Percentiles rank a stretch among this genome's conserved stretches.
Evolutionary conservation across 768 basidiomycete genomes (phyloP).

Genomic region (Austroboletus eburneus): DNA sequence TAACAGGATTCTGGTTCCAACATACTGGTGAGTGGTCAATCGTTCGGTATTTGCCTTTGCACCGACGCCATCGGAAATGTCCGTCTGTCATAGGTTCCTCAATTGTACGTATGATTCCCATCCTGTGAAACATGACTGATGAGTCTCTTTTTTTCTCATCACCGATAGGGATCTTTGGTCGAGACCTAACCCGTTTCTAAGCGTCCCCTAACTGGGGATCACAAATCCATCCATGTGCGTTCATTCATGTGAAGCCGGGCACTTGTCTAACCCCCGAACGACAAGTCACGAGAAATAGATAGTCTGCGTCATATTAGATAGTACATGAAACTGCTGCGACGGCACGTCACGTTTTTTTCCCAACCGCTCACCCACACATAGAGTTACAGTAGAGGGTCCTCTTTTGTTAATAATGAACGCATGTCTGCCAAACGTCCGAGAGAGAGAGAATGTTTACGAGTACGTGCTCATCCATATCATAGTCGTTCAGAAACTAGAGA

Average conservation of each 20-base stretch:
- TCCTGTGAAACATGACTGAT: slow-evolving; percentile 7
- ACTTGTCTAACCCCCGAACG: too few relatives aligned
- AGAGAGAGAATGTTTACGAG: slow-evolving; percentile 12
- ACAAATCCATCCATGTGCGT: too few relatives aligned
- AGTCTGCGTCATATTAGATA: too few relatives aligned
- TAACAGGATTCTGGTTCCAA: slow-evolving; percentile 57
- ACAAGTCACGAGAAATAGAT: too few relatives aligned
- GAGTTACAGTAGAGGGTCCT: too few relatives aligned
- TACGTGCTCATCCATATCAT: slow-evolving; percentile 21
- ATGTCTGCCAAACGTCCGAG: too few relatives aligned
- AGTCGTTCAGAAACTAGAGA: slow-evolving; percentile 9
- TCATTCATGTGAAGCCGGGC: too few relatives aligned
- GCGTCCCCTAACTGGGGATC: slow-evolving; percentile 10
- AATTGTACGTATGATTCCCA: slow-evolving; percentile 60
- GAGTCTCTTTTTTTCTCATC: slow-evolving; percentile 4
- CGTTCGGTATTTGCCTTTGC: slow-evolving; percentile 2
- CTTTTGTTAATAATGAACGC: too few relatives aligned
- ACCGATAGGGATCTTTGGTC: slow-evolving; percentile 64
- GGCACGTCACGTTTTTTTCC: too few relatives aligned
- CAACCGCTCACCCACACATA: too few relatives aligned
- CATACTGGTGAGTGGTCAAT: slow-evolving; percentile 51
- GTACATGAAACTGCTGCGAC: too few relatives aligned
- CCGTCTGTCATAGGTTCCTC: slow-evolving; percentile 48
- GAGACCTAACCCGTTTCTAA: slow-evolving; percentile 67
- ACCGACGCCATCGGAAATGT: slow-evolving; percentile 16